Conservation (phyloP, 352 stramenopile genomes). For the Pythium vanterpoolii region DNA sequence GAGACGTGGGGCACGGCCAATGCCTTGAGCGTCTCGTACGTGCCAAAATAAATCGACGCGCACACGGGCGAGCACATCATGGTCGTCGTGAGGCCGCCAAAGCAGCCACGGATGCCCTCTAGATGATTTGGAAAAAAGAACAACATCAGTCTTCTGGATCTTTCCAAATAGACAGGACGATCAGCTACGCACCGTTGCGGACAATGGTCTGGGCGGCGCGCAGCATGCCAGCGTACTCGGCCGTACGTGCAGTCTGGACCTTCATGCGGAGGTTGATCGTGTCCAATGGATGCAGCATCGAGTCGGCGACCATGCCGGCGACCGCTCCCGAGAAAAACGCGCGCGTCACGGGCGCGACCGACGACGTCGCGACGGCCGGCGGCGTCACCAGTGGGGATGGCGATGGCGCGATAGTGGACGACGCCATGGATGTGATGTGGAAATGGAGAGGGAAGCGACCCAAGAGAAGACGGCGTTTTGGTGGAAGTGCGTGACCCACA, state of each 20-base stretch:
- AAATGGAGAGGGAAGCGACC: background rate
- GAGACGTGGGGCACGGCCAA: slow-evolving; percentile 36
- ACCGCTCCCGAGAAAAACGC: slow-evolving; percentile 68
- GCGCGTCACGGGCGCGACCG: slow-evolving; percentile 44
- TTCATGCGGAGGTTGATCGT: slow-evolving; percentile 86
- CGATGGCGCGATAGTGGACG: background rate
- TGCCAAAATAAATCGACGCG: slow-evolving; percentile 70
- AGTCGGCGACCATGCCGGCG: slow-evolving; percentile 70
- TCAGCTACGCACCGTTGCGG: slow-evolving; percentile 31
- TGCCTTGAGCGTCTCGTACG: slow-evolving; percentile 77
- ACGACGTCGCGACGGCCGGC: slow-evolving; percentile 20
- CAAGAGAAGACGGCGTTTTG: background rate
- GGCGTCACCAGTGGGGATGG: background rate
- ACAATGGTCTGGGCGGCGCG: slow-evolving; percentile 61
- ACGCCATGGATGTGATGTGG: background rate
- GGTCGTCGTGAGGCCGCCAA: slow-evolving; percentile 69
- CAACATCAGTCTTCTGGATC: background rate
- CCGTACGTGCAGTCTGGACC: slow-evolving; percentile 47
- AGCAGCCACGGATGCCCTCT: slow-evolving; percentile 72
- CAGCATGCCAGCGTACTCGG: slow-evolving; percentile 66
- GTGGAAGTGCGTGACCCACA: background rate
- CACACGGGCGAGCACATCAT: slow-evolving; percentile 69
- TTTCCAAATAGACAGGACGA: background rate
- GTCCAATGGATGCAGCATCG: slow-evolving; percentile 73
- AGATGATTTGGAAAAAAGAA: background rate